A percentile compares a stretch with the other conserved stretches of the same genome.
These are phyloP conservation scores for Nelumbo lutea DNA, from an alignment of 164 flowering plant genomes.

Conservation along the genomic window DNA sequence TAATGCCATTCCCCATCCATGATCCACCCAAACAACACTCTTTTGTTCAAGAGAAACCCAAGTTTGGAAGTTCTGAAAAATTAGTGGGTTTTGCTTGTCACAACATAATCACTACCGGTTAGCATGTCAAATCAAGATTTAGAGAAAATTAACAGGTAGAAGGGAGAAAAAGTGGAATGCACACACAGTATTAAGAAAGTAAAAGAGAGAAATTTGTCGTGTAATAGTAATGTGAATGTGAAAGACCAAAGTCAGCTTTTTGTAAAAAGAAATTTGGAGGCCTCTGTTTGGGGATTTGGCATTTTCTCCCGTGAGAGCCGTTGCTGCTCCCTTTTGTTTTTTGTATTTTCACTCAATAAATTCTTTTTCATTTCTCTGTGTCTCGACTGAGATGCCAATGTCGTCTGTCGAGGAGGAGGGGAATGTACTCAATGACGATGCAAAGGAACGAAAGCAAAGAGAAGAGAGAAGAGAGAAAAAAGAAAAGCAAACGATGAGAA, in stretches of 20 bases:
- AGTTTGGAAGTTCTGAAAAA: no score
- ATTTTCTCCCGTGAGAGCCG: slow-evolving; percentile 16
- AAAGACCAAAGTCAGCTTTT: background rate
- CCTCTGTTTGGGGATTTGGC: slow-evolving; percentile 12
- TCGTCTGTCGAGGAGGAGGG: background rate
- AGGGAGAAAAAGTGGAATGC: no score
- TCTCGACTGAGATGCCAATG: background rate
- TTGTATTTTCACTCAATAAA: no score
- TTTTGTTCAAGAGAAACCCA: no score
- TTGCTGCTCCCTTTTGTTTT: background rate
- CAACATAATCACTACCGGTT: no score
- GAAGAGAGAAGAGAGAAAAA: background rate
- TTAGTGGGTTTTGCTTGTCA: no score
- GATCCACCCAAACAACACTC: no score
- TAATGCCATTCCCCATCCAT: no score
- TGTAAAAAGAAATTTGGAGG: background rate
- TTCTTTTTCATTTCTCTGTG: no score
- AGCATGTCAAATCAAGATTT: no score
- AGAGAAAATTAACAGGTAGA: no score
- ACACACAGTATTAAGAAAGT: no score
- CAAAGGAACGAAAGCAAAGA: background rate
- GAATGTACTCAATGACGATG: background rate
- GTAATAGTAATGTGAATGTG: background rate
- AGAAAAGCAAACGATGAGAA: slow-evolving; percentile 4
- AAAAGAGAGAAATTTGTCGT: slow-evolving; percentile 10